Evolutionary conservation across 23 red algal genomes (phyloP).

Genomic region (Gracilaria vermiculophylla): DNA sequence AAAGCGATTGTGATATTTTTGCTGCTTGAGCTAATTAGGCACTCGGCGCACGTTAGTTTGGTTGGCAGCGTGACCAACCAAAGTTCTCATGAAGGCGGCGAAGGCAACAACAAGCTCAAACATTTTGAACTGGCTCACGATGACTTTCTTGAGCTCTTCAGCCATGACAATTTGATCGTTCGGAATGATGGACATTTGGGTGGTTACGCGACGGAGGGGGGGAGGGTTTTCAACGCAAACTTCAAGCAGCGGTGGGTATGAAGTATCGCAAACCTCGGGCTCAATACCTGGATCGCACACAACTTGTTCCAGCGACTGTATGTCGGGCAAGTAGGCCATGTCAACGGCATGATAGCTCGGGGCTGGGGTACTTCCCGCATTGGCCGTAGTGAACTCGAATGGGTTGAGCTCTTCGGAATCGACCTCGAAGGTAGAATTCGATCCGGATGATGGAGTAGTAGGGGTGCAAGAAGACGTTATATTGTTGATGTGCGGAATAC

Average conservation of each 20-base stretch:
- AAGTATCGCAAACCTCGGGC: neutral
- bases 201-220: neutral
- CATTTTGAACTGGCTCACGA: neutral
- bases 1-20: neutral
- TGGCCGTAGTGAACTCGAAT: neutral
- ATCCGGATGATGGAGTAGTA: neutral
- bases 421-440: neutral
- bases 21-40: neutral
- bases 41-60: neutral
- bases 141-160: neutral
- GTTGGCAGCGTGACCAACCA: neutral
- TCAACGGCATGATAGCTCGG: slow-evolving; percentile 8
- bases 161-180: neutral
- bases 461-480: neutral
- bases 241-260: neutral
- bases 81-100: neutral
- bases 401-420: neutral
- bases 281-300: neutral
- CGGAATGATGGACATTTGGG: neutral
- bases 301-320: neutral
- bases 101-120: neutral
- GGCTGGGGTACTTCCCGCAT: neutral
- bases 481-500: neutral
- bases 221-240: too few species aligned
- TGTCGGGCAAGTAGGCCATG: neutral